These are phyloP conservation scores for Podospora sp. DNA, from an alignment of 495 filamentous ascomycete species.

Conservation along the genomic window DNA sequence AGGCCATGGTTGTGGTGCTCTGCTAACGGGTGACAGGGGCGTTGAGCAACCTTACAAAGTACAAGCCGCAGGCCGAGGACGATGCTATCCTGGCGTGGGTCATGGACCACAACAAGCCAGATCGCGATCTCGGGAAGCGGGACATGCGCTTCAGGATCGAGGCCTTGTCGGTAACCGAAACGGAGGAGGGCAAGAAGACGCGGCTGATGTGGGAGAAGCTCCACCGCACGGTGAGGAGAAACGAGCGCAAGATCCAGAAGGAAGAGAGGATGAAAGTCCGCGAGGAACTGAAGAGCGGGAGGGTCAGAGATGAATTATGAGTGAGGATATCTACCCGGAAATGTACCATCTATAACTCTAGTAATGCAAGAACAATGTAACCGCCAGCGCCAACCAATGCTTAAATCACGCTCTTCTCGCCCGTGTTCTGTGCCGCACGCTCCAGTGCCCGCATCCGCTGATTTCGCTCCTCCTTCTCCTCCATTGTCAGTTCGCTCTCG, in stretches of 20 bases:
- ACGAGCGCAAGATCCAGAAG: conserved; percentile 31
- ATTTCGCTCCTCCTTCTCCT: conserved; percentile 26
- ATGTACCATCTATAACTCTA: background rate
- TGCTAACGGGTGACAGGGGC: conserved; percentile 24
- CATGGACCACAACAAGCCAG: conserved; percentile 37
- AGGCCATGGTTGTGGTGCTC: background rate
- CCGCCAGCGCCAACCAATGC: background rate
- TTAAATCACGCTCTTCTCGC: background rate
- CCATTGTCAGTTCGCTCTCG: conserved; percentile 61
- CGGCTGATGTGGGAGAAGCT: conserved; percentile 40
- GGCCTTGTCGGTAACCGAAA: conserved; percentile 37
- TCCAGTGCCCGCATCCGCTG: background rate
- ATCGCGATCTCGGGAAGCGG: conserved; percentile 32
- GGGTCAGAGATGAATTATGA: conserved; percentile 33
- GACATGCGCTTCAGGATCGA: conserved; percentile 39
- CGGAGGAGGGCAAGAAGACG: conserved; percentile 34
- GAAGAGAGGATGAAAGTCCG: conserved; percentile 30
- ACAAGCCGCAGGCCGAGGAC: conserved; percentile 31
- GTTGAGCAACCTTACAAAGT: conserved; percentile 34
- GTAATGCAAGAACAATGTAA: background rate
- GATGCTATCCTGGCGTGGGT: conserved; percentile 35
- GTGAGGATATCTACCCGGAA: background rate
- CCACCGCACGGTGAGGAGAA: conserved; percentile 31
- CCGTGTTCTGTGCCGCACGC: background rate
- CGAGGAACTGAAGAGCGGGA: conserved; percentile 27